Evolutionary conservation across 2,329 filamentous ascomycete species (phyloP), one percentile per base, ranked within the genome.

Genomic region (Hirsutella minnesotensis): DNA sequence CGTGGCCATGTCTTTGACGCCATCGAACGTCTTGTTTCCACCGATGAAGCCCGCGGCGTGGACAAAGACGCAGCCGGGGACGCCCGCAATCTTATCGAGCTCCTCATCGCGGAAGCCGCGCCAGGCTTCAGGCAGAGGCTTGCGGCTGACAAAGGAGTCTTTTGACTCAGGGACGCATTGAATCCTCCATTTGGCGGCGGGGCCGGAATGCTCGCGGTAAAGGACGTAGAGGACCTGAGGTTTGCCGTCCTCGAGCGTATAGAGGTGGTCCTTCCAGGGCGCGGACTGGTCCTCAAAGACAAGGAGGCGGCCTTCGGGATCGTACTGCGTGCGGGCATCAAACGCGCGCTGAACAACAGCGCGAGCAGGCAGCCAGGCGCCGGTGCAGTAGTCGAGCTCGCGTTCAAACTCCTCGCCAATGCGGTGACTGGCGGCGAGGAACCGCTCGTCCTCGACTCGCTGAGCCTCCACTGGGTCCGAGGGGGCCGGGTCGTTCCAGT

Each of bases 241-340:
- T 78, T 47, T 75, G 34, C 77, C 67, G 18, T 63, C 73, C 66
- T 98, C 92, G 22, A 96, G 75, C 16, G 75, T 79, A 67, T 95
- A 96, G 16, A 98, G 73, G 62, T 98, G 92, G 57, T 96, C 90
- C 62, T 94, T 92, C 92, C 92, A 96, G 2, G 90, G 90, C 47
- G 90, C 84, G 45, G 83, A 80, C 58, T 85, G 80, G 30, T 70
- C 70, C 49, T 83, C 76, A 44, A 98, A 74, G 21, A 95, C 81
- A 55, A 96, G 71, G 46, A 96, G 77, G 48, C 86, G 80, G 44
- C 89, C 89, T 50, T 81, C 68, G 9, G 80, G 56, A 59, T 95
- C 85, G 57, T 79, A 75, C 51, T 83, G 69, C 22, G 65, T 58
- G 43, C 90, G 80, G 49, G 74, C 73, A 29, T 72, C 68, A 60